Evolutionary conservation across 2,329 filamentous ascomycete genomes (phyloP), one percentile per base, ranked within the genome.

Genomic region (Penicillium vulpinum): DNA sequence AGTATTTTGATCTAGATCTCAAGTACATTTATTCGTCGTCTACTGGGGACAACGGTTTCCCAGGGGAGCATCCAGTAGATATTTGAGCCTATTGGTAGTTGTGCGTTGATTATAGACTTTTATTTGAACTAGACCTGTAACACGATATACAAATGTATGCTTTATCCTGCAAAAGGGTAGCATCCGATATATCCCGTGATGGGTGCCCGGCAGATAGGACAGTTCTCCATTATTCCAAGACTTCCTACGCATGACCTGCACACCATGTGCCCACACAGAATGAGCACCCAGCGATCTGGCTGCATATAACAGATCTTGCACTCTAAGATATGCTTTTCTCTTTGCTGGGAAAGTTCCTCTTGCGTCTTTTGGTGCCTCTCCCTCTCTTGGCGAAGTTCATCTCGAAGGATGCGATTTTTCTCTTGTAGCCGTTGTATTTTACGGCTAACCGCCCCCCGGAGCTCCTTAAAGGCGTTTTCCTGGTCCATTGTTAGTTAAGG

Each of bases 161-260:
- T 56, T 56, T 51, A 56, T 44, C 53, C 39, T 40, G 31, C 31
- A 56, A 56, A 56, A 51, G 36, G 53, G 47, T 51, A 31, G 46
- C 28, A 56, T 51, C 38, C 21, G 2, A 56, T 56, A 56, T 36
- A 38, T 51, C 46, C 53, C 22, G 22, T 51, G 2, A 31, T 43
- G 51, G 3, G 21, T 41, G 1, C 29, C 49, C 46, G 38, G 44
- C 31, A 51, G 53, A 51, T 56, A 51, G 54, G 54, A 47, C 24
- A 51, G 1, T 28, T 52, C 35, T 46, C 29, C 4, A 18, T 43
- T 41, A 29, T 18, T 46, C 26, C 21, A 51, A 56, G 53, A 28
- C 24, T 40, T 44, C 36, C 38, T 41, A 26, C 49, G 48, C 33
- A 53, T 49, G 35, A 57, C 29, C 26, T 41, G 44, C 28, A 57